A percentile compares a stretch with the other conserved stretches of the same genome.
These are phyloP conservation scores for Leccinum broughii DNA, from an alignment of 768 basidiomycete genomes.

Conservation along the genomic window DNA sequence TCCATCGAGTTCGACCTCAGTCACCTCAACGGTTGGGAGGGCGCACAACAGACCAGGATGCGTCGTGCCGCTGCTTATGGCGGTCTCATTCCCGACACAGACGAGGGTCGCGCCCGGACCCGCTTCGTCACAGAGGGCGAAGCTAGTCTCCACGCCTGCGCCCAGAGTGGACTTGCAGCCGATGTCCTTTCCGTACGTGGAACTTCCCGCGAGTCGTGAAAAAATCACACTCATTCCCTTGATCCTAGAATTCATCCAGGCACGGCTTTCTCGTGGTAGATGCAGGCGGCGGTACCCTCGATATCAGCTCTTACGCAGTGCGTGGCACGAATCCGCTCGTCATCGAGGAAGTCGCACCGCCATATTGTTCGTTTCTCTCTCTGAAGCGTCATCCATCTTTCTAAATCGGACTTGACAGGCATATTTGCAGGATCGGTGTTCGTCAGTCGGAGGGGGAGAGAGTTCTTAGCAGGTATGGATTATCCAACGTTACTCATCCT, in stretches of 20 bases:
- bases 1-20: constrained; percentile 74
- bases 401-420: constrained; percentile 40
- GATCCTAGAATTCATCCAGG: constrained; percentile 61
- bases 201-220: background rate
- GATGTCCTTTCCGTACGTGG: constrained; percentile 69
- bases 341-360: constrained; percentile 66
- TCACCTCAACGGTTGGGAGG: constrained; percentile 85
- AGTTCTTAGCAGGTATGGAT: constrained; percentile 64
- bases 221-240: constrained; percentile 1
- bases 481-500: background rate
- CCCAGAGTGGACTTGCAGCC: constrained; percentile 72
- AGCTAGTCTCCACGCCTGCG: constrained; percentile 80
- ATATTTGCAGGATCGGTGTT: constrained; percentile 69
- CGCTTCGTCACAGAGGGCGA: constrained; percentile 84
- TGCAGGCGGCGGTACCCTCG: constrained; percentile 79
- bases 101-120: constrained; percentile 69
- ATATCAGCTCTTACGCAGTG: constrained; percentile 79
- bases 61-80: constrained; percentile 71
- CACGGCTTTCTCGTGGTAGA: constrained; percentile 80
- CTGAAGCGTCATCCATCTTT: background rate
- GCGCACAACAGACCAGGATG: constrained; percentile 74
- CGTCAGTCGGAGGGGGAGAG: constrained; percentile 71
- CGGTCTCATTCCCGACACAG: constrained; percentile 71
- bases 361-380: constrained; percentile 45
- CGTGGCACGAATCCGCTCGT: constrained; percentile 68